Evolutionary conservation across 2,329 filamentous ascomycete genomes (phyloP), one percentile per base, ranked within the genome.

Genomic region (Ascochyta rabiei): DNA sequence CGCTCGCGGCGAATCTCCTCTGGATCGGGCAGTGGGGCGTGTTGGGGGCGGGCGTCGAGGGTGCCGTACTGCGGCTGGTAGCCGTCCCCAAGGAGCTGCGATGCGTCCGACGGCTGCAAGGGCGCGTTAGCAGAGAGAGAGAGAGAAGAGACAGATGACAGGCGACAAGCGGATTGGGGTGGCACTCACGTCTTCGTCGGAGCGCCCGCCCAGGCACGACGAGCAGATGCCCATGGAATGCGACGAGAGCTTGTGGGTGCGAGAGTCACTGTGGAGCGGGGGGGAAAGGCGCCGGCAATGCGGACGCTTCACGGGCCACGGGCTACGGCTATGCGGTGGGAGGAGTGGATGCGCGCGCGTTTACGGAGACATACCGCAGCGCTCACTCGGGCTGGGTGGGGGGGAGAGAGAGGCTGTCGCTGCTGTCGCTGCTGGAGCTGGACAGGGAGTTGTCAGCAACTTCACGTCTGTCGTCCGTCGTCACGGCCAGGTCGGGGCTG

Each of bases 1-100:
- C 79, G 72, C 64, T 80, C 77, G 59, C 77, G 74, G 54, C 76
- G 71, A 48, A 81, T 71, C 67, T 81, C 79, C 62, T 81, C 79
- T 48, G 79, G 78, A 62, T 81, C 79, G 30, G 75, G 76, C 64
- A 77, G 77, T 53, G 74, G 70, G 37, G 70, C 67, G 54, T 69
- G 69, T 33, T 55, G 52, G 10, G 52, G 52, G 37, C 52, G 52
- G 28, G 52, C 26, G 52, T 61, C 68, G 54, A 75, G 66, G 48
- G 75, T 75, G 63, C 80, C 79, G 62, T 81, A 81, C 40, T 78
- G 74, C 33, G 72, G 73, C 67, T 76, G 69, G 46, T 55, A 50
- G 71, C 75, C 68, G 60, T 79, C 75, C 49, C 74, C 75, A 42
- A 82, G 75, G 39, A 82, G 75, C 56, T 78, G 77, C 48, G 79